Conservation (phyloP, 2,329 filamentous ascomycete genomes). For the Sclerotinia sclerotiorum region DNA sequence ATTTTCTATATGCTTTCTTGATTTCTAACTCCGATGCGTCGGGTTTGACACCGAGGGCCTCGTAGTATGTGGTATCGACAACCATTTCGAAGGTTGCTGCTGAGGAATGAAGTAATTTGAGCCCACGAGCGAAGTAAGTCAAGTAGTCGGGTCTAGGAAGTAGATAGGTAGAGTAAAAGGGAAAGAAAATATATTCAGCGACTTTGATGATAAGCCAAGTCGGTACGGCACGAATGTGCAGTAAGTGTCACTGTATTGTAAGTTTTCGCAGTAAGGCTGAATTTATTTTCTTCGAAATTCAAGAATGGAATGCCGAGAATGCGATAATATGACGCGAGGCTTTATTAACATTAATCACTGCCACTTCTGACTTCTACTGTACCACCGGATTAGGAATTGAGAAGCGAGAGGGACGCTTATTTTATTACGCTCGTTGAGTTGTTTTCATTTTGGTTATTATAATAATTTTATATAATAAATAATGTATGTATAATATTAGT, state of each 20-base stretch:
- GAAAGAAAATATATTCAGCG: background rate
- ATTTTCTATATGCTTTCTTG: slow-evolving; percentile 94
- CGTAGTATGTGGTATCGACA: slow-evolving; percentile 47
- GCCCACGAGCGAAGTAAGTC: background rate
- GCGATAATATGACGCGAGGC: slow-evolving; percentile 25
- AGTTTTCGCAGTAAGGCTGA: slow-evolving; percentile 10
- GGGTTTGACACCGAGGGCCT: slow-evolving; percentile 79
- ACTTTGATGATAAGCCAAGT: background rate
- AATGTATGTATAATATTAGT: background rate
- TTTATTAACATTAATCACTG: background rate
- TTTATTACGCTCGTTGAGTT: too few species aligned
- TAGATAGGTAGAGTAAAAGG: background rate
- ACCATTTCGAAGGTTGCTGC: slow-evolving; percentile 33
- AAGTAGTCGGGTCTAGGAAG: background rate
- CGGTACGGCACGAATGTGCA: background rate
- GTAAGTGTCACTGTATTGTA: background rate
- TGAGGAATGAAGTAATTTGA: background rate
- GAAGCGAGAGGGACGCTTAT: too few species aligned
- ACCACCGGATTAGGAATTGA: background rate
- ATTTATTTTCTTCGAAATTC: slow-evolving; percentile 12
- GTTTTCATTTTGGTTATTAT: too few species aligned
- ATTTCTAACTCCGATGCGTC: slow-evolving; percentile 89
- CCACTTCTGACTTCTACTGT: background rate
- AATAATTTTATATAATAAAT: too few species aligned
- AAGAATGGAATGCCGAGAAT: slow-evolving; percentile 15